These are phyloP conservation scores for Sordariomycetes sp. DNA, from an alignment of 2,329 filamentous ascomycete species.

Conservation along the genomic window DNA sequence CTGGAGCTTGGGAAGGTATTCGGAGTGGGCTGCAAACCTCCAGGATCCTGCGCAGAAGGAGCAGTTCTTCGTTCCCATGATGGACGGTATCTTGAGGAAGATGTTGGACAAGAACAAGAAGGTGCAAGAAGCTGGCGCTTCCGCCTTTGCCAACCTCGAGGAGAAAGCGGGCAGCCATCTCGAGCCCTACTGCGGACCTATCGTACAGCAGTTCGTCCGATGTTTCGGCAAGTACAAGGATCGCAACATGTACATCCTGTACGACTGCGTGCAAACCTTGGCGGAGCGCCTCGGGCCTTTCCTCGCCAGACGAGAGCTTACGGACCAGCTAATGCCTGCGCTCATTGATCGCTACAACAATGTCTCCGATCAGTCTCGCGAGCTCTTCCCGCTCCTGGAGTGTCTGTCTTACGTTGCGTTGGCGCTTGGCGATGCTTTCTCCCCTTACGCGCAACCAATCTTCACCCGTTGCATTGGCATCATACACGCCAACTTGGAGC, in stretches of 20 bases:
- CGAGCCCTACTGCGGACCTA: slow-evolving; percentile 78
- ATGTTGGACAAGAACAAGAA: slow-evolving; percentile 98
- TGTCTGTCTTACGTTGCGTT: slow-evolving; percentile 91
- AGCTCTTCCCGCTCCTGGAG: slow-evolving; percentile 91
- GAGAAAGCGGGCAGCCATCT: slow-evolving; percentile 80
- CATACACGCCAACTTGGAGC: slow-evolving; percentile 84
- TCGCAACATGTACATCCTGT: slow-evolving; percentile 96
- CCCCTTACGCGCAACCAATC: slow-evolving; percentile 76
- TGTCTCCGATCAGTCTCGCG: slow-evolving; percentile 79
- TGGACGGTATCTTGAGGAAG: slow-evolving; percentile 87
- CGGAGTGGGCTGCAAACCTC: slow-evolving; percentile 79
- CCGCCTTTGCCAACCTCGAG: slow-evolving; percentile 90
- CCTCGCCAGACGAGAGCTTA: slow-evolving; percentile 72
- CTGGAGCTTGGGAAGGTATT: slow-evolving; percentile 93
- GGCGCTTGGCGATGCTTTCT: slow-evolving; percentile 73
- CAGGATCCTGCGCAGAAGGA: slow-evolving; percentile 57
- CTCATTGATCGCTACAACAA: slow-evolving; percentile 82
- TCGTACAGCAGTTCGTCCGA: slow-evolving; percentile 82
- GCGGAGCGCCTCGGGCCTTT: slow-evolving; percentile 82
- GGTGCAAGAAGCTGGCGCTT: slow-evolving; percentile 92
- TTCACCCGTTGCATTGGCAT: slow-evolving; percentile 85
- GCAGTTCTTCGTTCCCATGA: slow-evolving; percentile 85
- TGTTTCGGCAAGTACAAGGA: slow-evolving; percentile 97
- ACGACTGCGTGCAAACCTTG: slow-evolving; percentile 95
- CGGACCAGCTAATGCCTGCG: slow-evolving; percentile 83